These are phyloP conservation scores for button mushroom (Agaricus bisporus) DNA, from an alignment of 768 basidiomycete species.

Conservation along the genomic window DNA sequence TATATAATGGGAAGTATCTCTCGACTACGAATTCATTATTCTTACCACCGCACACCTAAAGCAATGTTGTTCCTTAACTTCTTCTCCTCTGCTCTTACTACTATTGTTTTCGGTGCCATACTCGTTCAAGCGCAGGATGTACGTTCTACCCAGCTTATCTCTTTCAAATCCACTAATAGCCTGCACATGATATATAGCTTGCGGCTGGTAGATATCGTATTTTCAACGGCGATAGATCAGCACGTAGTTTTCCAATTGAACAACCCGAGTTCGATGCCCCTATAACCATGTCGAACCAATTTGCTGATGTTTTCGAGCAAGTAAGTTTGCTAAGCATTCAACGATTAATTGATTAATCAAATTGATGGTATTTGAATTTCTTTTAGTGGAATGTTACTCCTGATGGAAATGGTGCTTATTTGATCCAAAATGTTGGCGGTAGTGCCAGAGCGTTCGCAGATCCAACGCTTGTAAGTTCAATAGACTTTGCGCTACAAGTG, in stretches of 20 bases:
- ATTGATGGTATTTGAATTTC: neutral
- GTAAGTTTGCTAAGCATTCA: neutral
- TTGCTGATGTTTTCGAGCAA: neutral
- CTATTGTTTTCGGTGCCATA: neutral
- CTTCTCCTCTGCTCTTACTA: neutral
- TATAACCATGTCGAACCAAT: constrained; percentile 5
- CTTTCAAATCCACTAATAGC: too few species aligned
- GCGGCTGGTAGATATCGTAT: constrained; percentile 5
- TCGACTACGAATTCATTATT: too few species aligned
- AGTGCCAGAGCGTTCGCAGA: constrained; percentile 2
- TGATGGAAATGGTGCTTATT: constrained; percentile 2
- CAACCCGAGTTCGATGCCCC: neutral
- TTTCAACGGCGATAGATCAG: constrained; percentile 4
- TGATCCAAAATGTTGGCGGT: neutral
- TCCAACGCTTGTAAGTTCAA: neutral
- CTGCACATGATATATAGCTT: neutral
- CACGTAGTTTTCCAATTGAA: constrained; percentile 5
- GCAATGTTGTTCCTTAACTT: neutral
- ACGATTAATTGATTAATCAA: neutral
- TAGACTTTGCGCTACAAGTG: neutral
- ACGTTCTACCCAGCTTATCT: neutral
- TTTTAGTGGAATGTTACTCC: constrained; percentile 2
- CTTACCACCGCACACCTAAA: too few species aligned
- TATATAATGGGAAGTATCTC: too few species aligned
- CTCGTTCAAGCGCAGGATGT: neutral